Evolutionary conservation across 352 stramenopile genomes (phyloP), one percentile per base, ranked within the genome.

Genomic region (Pythium scleroteichum): DNA sequence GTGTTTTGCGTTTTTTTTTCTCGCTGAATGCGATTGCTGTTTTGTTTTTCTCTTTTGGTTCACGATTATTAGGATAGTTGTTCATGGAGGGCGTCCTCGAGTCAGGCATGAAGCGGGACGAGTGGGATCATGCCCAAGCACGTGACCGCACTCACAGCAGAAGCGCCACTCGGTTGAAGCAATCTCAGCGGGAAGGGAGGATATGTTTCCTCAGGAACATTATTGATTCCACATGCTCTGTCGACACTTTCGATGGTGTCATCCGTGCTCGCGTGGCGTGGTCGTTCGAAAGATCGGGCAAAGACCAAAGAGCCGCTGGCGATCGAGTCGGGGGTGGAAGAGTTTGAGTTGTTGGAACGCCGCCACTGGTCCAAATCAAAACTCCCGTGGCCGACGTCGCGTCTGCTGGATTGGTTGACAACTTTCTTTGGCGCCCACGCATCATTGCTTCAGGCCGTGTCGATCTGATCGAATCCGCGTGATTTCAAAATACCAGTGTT

Each of bases 241-340:
- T 57, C 50, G 50, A 57, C 50, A 47, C 50, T 57, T 57, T 57
- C 24, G 10, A 35, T 33, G 24, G 19, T 35, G 45, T 22, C 19
- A 22, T 38, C 24, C n/a, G 6, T 35, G 9, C 4, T 32, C 29
- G 10, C 4, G 5, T 51, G 45, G 45, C 45, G 45, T 19, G 10
- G 45, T n/a, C 4, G 7, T 44, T 35, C 29, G 17, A 20, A 44
- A 44, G 38, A 44, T 44, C 38, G 29, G 5, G 29, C 29, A 35
- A 5, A 10, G 5, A 35, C 29, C 10, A 35, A 20, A 50, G 22
- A 26, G 44, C 20, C 44, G 19, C 20, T 50, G 44, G 9, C 44
- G 44, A 50, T 26, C 44, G 44, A 50, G 22, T 10, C 8, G 4
- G 42, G 17, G 20, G 22, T n/a, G n/a, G 42, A 49, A 32, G 19